phyloP scores from a whole-genome alignment of 768 basidiomycete species.

The Lentinus tigrinus region DNA sequence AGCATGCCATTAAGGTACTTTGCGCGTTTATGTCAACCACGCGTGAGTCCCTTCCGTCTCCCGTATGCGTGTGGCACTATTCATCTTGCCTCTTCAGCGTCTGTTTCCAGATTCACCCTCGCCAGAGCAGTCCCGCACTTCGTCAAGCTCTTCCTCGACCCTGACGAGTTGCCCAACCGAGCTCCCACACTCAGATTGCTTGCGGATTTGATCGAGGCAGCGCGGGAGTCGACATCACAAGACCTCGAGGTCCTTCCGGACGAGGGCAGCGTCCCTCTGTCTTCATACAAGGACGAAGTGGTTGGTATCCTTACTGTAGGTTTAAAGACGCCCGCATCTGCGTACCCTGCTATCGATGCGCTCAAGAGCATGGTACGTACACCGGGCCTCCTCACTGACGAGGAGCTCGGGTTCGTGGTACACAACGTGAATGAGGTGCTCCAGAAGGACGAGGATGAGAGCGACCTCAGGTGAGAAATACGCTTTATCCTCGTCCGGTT shows the following conservation, averaged over 20 bases:
- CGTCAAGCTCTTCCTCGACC: constrained; percentile 70
- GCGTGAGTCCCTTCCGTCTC: constrained; percentile 48
- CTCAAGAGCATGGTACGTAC: constrained; percentile 69
- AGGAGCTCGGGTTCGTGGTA: constrained; percentile 80
- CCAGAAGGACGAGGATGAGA: constrained; percentile 43
- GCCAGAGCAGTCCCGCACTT: constrained; percentile 73
- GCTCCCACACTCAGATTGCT: constrained; percentile 66
- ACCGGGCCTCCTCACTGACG: constrained; percentile 56
- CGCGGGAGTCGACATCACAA: constrained; percentile 40
- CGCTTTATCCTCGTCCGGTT: background rate
- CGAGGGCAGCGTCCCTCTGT: constrained; percentile 39
- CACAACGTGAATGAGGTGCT: constrained; percentile 73
- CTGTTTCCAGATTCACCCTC: constrained; percentile 65
- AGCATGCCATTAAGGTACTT: constrained; percentile 81
- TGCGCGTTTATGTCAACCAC: constrained; percentile 77
- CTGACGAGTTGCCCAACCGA: constrained; percentile 66
- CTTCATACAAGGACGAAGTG: constrained; percentile 73
- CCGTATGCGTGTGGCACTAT: background rate
- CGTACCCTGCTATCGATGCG: constrained; percentile 61
- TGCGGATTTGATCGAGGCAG: constrained; percentile 59
- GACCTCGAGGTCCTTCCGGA: constrained; percentile 18
- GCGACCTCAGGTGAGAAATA: constrained; percentile 52
- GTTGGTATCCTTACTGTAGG: constrained; percentile 64
- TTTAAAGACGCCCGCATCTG: constrained; percentile 48
- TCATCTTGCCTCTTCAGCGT: constrained; percentile 43